phyloP scores from a whole-genome alignment of 345 rosid genomes.

The Rubroshorea leprosula region DNA sequence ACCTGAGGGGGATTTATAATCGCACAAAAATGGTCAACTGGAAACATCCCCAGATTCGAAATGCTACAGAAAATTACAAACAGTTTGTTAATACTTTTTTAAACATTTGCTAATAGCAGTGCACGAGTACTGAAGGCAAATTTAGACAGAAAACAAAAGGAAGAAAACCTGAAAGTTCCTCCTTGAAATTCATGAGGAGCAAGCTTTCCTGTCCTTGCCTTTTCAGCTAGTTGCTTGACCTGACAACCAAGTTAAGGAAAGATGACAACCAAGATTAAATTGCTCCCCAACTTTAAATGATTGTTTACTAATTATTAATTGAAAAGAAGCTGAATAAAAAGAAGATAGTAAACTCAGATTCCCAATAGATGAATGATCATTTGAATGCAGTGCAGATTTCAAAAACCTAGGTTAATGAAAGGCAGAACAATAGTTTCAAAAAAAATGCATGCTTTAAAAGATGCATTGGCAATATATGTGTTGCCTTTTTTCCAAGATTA shows the following conservation, averaged over 20 bases:
- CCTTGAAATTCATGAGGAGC: constrained; percentile 90
- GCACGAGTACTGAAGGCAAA: not conserved
- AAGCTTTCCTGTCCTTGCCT: constrained; percentile 89
- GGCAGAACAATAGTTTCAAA: not conserved
- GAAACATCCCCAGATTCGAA: constrained; percentile 99
- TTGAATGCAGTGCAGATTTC: no score
- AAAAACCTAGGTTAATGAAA: no score
- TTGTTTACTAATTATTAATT: not conserved
- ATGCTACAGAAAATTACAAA: constrained; percentile 58
- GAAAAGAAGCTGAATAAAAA: no score
- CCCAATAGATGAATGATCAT: no score
- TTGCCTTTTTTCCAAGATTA: no score
- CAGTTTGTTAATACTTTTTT: constrained; percentile 3
- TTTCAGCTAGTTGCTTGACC: constrained; percentile 95
- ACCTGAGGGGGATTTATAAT: constrained; percentile 99
- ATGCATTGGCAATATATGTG: no score
- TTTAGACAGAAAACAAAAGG: not conserved
- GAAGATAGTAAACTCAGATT: no score
- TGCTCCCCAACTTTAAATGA: not conserved
- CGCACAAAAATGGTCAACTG: constrained; percentile 88
- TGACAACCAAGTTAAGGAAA: constrained; percentile 24
- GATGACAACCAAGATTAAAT: not conserved
- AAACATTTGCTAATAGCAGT: constrained; percentile 1
- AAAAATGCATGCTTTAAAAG: no score
- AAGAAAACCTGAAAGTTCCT: constrained; percentile 83